phyloP scores from a whole-genome alignment of 331 rosid genomes.

The Ulmus americana region DNA sequence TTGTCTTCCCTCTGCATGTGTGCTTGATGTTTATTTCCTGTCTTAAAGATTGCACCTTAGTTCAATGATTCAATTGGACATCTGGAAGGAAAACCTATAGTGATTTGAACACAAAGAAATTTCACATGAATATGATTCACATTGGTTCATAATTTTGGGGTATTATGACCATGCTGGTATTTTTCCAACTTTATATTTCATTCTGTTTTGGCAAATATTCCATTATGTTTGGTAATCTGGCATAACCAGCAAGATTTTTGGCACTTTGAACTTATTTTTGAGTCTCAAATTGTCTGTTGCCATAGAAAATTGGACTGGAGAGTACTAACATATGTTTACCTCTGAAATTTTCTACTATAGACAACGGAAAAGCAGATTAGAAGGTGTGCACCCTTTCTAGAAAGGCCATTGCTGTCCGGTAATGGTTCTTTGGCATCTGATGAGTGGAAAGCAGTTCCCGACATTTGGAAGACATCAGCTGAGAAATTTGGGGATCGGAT shows the following conservation, averaged over 20 bases:
- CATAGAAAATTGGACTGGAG: background rate
- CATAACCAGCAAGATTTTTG: too few relatives aligned
- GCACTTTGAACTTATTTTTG: too few relatives aligned
- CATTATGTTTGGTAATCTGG: background rate
- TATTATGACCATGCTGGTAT: background rate
- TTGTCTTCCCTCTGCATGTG: background rate
- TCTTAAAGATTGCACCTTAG: too few relatives aligned
- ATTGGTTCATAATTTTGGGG: background rate
- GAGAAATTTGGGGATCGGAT: slow-evolving; percentile 72
- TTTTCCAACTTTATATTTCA: background rate
- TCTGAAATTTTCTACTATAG: slow-evolving; percentile 28
- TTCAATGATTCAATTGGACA: background rate
- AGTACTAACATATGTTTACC: slow-evolving; percentile 8
- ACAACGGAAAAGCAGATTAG: slow-evolving; percentile 42
- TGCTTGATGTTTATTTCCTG: too few relatives aligned
- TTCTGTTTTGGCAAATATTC: background rate
- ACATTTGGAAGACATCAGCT: slow-evolving; percentile 85
- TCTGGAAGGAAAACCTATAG: background rate
- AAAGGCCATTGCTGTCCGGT: slow-evolving; percentile 46
- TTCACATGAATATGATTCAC: background rate
- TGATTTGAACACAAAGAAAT: background rate
- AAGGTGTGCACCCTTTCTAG: slow-evolving; percentile 72
- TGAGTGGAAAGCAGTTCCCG: slow-evolving; percentile 92
- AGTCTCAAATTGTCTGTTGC: background rate
- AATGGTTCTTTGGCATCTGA: slow-evolving; percentile 36